Evolutionary conservation across 202 grass and related monocot genomes (phyloP).

Genomic region (Digitaria exilis): DNA sequence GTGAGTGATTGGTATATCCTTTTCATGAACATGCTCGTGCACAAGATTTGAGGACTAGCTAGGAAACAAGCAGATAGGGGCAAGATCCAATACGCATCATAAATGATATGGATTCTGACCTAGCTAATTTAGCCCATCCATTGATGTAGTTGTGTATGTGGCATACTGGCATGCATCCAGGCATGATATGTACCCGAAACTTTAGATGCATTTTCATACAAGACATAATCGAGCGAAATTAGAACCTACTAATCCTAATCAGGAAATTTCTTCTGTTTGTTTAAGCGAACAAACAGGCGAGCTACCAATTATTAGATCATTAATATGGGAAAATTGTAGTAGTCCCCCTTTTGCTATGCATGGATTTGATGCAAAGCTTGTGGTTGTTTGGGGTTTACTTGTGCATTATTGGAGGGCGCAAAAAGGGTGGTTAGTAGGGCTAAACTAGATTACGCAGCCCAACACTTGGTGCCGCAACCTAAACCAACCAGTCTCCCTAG

Average conservation of each 20-base stretch:
- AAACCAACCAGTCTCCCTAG: constrained; percentile 53
- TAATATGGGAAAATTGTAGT: not conserved
- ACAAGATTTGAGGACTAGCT: constrained; percentile 49
- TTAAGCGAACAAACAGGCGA: not conserved
- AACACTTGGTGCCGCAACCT: constrained; percentile 38
- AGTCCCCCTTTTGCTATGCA: not conserved
- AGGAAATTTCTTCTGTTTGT: not conserved
- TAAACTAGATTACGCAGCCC: constrained; percentile 37
- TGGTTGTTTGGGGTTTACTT: constrained; percentile 19
- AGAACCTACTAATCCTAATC: not conserved
- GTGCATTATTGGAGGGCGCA: constrained; percentile 33
- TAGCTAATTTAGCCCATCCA: constrained; percentile 26
- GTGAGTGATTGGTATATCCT: not conserved
- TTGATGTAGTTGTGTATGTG: constrained; percentile 15
- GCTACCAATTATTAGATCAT: not conserved
- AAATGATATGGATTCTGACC: constrained; percentile 40
- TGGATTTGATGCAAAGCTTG: constrained; percentile 9
- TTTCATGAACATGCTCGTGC: constrained; percentile 57
- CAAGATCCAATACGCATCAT: constrained; percentile 65
- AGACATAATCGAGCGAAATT: not conserved
- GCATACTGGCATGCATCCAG: constrained; percentile 14
- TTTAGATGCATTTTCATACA: not conserved
- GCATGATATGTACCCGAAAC: not conserved
- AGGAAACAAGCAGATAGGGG: constrained; percentile 35
- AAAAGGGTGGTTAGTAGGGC: not conserved